phyloP scores from a whole-genome alignment of 352 stramenopile species.

The Pelagophyceae sp. region DNA sequence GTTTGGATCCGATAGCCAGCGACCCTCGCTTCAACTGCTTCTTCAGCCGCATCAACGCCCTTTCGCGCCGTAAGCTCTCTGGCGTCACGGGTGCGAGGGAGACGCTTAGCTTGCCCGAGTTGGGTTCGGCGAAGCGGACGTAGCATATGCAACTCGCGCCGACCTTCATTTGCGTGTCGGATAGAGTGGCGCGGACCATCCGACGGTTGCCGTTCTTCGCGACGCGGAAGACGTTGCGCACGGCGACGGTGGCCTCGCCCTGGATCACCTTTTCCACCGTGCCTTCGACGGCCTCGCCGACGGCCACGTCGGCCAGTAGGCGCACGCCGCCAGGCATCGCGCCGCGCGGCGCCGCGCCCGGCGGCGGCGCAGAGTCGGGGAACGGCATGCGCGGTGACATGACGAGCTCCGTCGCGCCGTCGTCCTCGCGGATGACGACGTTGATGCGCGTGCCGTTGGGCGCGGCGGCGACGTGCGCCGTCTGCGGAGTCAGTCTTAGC shows the following conservation, averaged over 20 bases:
- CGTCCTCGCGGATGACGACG: background rate
- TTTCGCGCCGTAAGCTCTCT: background rate
- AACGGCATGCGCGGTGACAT: background rate
- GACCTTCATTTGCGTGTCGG: too few species aligned
- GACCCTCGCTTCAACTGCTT: conserved; percentile 10
- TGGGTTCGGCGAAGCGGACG: conserved; percentile 8
- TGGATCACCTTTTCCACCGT: background rate
- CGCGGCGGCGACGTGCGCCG: background rate
- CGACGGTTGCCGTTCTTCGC: background rate
- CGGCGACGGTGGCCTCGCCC: background rate
- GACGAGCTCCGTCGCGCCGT: background rate
- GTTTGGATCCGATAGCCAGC: background rate
- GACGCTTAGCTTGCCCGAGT: background rate
- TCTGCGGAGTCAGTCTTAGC: background rate
- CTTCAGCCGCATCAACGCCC: background rate
- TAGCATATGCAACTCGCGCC: too few species aligned
- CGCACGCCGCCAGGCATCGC: background rate
- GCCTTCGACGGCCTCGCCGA: background rate
- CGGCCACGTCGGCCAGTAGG: background rate
- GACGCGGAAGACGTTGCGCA: background rate
- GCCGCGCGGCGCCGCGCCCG: background rate
- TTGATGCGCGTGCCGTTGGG: background rate
- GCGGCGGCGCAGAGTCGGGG: background rate
- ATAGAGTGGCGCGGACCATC: too few species aligned
- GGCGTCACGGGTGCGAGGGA: background rate